phyloP scores from a whole-genome alignment of 495 filamentous ascomycete genomes.

The Tuber borchii region DNA sequence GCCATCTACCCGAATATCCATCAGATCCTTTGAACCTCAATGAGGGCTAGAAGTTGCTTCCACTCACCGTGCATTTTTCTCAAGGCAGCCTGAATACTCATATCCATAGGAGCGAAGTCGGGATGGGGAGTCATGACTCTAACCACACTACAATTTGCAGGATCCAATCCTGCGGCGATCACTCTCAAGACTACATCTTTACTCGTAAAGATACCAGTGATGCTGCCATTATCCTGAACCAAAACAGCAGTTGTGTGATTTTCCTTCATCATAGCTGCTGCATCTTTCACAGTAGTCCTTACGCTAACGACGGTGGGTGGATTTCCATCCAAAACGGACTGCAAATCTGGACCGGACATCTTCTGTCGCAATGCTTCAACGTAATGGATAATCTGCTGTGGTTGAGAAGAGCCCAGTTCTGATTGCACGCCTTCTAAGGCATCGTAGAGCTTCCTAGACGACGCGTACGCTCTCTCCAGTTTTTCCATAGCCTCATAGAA shows the following conservation, averaged over 20 bases:
- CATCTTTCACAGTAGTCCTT: conserved; percentile 90
- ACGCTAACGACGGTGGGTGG: conserved; percentile 93
- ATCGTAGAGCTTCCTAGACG: conserved; percentile 92
- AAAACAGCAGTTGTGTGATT: conserved; percentile 94
- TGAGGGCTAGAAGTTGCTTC: conserved; percentile 10
- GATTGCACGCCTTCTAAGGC: conserved; percentile 98
- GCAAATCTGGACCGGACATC: conserved; percentile 96
- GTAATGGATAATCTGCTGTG: conserved; percentile 97
- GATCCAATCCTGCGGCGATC: conserved; percentile 93
- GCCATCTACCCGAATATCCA: conserved; percentile 57
- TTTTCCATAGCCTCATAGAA: conserved; percentile 99
- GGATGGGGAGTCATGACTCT: conserved; percentile 98
- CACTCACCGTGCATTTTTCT: conserved; percentile 94
- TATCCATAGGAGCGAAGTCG: conserved; percentile 95
- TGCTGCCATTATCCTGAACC: conserved; percentile 92
- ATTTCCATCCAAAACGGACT: conserved; percentile 84
- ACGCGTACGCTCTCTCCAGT: conserved; percentile 90
- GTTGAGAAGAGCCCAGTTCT: conserved; percentile 89
- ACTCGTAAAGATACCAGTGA: conserved; percentile 98
- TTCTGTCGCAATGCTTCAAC: conserved; percentile 90
- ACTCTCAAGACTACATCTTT: conserved; percentile 98
- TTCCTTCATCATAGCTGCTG: conserved; percentile 91
- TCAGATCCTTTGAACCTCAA: conserved; percentile 14
- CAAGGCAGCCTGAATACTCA: conserved; percentile 96
- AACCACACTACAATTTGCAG: conserved; percentile 90